Evolutionary conservation across 306 rosid genomes (phyloP).

Genomic region (Begonia fuchsioides): DNA sequence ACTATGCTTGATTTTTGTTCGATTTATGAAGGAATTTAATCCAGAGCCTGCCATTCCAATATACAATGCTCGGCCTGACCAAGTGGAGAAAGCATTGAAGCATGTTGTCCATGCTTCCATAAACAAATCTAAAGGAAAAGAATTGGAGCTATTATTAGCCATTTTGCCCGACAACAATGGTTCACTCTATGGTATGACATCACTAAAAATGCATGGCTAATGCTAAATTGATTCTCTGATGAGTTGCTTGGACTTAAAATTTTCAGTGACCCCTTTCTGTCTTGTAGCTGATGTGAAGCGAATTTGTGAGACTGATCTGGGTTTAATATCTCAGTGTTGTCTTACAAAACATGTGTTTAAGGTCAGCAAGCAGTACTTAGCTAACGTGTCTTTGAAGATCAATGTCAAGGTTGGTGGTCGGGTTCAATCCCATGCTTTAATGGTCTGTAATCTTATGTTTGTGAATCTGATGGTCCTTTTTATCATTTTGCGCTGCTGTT

Average conservation of each 20-base stretch:
- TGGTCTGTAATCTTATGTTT: too few species aligned
- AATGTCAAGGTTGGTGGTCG: conserved; percentile 66
- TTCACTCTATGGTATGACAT: conserved; percentile 51
- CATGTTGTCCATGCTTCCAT: conserved; percentile 69
- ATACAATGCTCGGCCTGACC: conserved; percentile 80
- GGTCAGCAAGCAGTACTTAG: conserved; percentile 78
- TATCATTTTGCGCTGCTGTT: too few species aligned
- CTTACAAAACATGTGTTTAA: conserved; percentile 85
- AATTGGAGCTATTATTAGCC: conserved; percentile 67
- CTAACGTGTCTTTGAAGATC: conserved; percentile 85
- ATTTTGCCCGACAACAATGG: conserved; percentile 90
- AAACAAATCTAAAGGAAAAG: conserved; percentile 78
- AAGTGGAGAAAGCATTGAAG: conserved; percentile 79
- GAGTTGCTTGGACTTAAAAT: too few species aligned
- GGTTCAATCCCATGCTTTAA: too few species aligned
- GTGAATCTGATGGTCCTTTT: too few species aligned
- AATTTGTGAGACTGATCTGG: conserved; percentile 87
- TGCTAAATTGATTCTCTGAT: too few species aligned
- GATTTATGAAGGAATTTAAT: conserved; percentile 47
- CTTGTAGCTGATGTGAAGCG: conserved; percentile 82
- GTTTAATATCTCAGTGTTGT: conserved; percentile 82
- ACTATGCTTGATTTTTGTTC: not conserved
- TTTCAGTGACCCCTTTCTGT: conserved; percentile 3
- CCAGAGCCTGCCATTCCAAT: conserved; percentile 74
- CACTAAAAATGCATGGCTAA: too few species aligned